These are phyloP conservation scores for Phalaenopsis hybrid DNA, from an alignment of 116 monocot species.

Conservation along the genomic window DNA sequence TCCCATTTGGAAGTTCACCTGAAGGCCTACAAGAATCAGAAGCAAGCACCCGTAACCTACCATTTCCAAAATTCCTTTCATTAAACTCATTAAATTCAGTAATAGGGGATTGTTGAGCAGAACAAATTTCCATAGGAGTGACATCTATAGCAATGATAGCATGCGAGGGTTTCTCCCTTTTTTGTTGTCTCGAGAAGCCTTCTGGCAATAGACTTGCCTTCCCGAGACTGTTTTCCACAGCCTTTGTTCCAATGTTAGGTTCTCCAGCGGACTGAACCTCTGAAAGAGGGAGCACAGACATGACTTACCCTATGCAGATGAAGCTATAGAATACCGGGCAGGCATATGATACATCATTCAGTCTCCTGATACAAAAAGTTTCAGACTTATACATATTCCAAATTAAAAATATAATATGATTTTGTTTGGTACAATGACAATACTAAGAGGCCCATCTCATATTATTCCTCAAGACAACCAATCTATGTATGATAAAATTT, in stretches of 20 bases:
- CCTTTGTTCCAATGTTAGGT: conserved; percentile 29
- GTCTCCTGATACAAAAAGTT: conserved; percentile 4
- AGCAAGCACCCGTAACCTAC: conserved; percentile 1
- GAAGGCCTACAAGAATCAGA: conserved; percentile 3
- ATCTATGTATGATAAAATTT: not conserved
- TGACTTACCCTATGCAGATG: conserved; percentile 28
- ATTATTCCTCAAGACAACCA: not conserved
- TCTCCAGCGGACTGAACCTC: conserved; percentile 29
- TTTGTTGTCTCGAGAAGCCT: conserved; percentile 19
- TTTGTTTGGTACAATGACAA: not conserved
- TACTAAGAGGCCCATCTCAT: not conserved
- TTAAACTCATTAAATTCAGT: conserved; percentile 7
- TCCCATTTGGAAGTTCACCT: conserved; percentile 12
- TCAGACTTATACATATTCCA: not conserved
- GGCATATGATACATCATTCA: not conserved
- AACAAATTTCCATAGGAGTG: conserved; percentile 17
- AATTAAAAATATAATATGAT: not conserved
- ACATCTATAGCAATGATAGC: conserved; percentile 15
- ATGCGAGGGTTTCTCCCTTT: conserved; percentile 14
- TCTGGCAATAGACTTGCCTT: conserved; percentile 21
- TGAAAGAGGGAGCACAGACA: conserved; percentile 36
- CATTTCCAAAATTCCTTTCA: not conserved
- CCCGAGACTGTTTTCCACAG: conserved; percentile 26
- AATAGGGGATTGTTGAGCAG: conserved; percentile 13
- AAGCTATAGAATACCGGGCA: not conserved